Evolutionary conservation across 169 alveolate genomes (phyloP).

Genomic region (Eimeria praecox): DNA sequence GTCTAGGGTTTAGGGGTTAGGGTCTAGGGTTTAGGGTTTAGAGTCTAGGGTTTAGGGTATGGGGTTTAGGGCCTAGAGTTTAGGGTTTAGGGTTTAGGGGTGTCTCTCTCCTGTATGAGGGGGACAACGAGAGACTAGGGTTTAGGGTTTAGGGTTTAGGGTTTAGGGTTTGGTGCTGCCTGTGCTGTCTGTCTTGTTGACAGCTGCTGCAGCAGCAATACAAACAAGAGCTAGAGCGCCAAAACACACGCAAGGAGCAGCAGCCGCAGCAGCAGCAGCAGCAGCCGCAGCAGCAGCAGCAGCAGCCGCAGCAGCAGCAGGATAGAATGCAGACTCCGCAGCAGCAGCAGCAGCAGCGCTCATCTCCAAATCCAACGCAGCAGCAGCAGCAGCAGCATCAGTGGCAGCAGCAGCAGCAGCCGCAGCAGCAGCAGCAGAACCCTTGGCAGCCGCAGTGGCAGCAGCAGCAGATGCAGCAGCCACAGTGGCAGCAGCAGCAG

Average conservation of each 20-base stretch:
- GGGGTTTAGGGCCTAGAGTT: slow-evolving; percentile 40
- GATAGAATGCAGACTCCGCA: neutral
- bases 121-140: neutral
- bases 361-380: neutral
- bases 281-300: neutral
- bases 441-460: neutral
- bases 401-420: neutral
- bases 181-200: neutral
- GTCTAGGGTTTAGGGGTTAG: neutral
- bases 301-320: slow-evolving; percentile 2
- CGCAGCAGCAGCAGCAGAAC: neutral
- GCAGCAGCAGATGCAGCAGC: neutral
- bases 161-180: neutral
- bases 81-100: slow-evolving; percentile 40
- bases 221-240: slow-evolving; percentile 17
- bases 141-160: neutral
- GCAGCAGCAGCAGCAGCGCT: neutral
- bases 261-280: slow-evolving; percentile 29
- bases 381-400: neutral
- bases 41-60: slow-evolving; percentile 24
- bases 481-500: neutral
- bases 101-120: no score
- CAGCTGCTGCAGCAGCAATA: slow-evolving; percentile 63
- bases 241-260: neutral
- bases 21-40: neutral